A percentile compares a stretch with the other conserved stretches of the same genome.
Conservation (phyloP, 2,329 filamentous ascomycete genomes). For the Colletotrichum chlorophyti region DNA sequence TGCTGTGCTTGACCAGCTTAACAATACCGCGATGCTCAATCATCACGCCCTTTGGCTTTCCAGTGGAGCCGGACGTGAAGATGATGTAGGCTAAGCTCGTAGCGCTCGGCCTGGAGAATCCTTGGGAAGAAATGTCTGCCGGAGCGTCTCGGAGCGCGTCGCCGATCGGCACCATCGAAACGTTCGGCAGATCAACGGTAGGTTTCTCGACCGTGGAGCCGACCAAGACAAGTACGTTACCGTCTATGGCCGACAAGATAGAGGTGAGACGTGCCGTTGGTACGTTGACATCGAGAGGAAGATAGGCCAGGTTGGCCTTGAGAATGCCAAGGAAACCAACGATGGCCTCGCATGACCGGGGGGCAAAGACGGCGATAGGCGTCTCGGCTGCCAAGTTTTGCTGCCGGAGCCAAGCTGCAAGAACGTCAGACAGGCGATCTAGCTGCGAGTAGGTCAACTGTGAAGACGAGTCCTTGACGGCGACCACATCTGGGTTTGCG, state of each 20-base stretch:
- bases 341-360: slow-evolving; percentile 34
- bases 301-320: slow-evolving; percentile 36
- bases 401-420: slow-evolving; percentile 10
- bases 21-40: slow-evolving; percentile 7
- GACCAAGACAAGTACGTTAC: slow-evolving; percentile 13
- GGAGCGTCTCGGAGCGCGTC: background rate
- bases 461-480: slow-evolving; percentile 28
- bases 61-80: slow-evolving; percentile 24
- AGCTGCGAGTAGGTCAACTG: slow-evolving; percentile 33
- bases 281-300: slow-evolving; percentile 32
- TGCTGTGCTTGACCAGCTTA: background rate
- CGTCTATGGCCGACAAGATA: slow-evolving; percentile 26
- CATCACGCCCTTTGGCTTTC: slow-evolving; percentile 25
- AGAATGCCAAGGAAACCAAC: slow-evolving; percentile 34
- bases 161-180: slow-evolving; percentile 24
- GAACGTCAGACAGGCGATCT: slow-evolving; percentile 25
- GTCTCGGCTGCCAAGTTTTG: slow-evolving; percentile 4
- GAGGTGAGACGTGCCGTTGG: slow-evolving; percentile 29
- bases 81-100: slow-evolving; percentile 20
- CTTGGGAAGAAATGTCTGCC: accelerated
- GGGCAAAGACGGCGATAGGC: slow-evolving; percentile 30
- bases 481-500: slow-evolving; percentile 15
- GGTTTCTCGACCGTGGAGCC: slow-evolving; percentile 14
- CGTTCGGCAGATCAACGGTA: background rate
- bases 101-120: background rate